phyloP scores from a whole-genome alignment of 805 yeast species.

The Metschnikowia picachoensis region DNA sequence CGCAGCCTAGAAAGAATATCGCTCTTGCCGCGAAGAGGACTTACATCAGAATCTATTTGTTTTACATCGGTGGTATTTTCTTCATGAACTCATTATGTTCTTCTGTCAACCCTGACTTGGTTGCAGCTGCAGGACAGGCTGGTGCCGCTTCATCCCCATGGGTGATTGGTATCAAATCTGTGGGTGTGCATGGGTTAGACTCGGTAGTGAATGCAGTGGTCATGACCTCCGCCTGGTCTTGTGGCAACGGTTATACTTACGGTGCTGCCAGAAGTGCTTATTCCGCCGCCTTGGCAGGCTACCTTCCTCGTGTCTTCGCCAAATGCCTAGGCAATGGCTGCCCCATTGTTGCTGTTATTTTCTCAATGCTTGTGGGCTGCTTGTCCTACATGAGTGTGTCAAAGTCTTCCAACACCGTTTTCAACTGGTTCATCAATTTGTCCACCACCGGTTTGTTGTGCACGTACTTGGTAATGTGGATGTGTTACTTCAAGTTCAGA shows the following conservation, averaged over 20 bases:
- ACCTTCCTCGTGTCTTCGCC: slow-evolving; percentile 67
- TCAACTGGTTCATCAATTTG: slow-evolving; percentile 68
- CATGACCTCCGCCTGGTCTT: slow-evolving; percentile 35
- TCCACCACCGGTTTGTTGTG: slow-evolving; percentile 61
- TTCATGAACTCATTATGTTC: slow-evolving; percentile 34
- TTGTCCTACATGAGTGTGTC: slow-evolving; percentile 41
- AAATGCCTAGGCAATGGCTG: slow-evolving; percentile 65
- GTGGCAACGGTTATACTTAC: slow-evolving; percentile 35
- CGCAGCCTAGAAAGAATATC: slow-evolving; percentile 38
- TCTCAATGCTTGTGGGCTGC: slow-evolving; percentile 36
- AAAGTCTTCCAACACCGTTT: slow-evolving; percentile 55
- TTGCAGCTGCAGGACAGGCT: slow-evolving; percentile 25
- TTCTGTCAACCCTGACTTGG: slow-evolving; percentile 30
- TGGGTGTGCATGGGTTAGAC: slow-evolving; percentile 34
- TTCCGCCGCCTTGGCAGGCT: slow-evolving; percentile 81
- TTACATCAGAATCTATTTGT: slow-evolving; percentile 31
- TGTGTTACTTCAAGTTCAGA: slow-evolving; percentile 45
- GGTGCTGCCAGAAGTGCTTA: slow-evolving; percentile 35
- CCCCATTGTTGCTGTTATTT: slow-evolving; percentile 56
- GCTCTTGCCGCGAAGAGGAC: slow-evolving; percentile 34
- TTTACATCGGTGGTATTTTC: slow-evolving; percentile 37
- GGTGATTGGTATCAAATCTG: slow-evolving; percentile 34
- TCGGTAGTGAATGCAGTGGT: slow-evolving; percentile 33
- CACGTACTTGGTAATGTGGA: slow-evolving; percentile 57
- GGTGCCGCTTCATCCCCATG: slow-evolving; percentile 41